phyloP scores from a whole-genome alignment of 306 rosid species.

The Begonia masoniana region DNA sequence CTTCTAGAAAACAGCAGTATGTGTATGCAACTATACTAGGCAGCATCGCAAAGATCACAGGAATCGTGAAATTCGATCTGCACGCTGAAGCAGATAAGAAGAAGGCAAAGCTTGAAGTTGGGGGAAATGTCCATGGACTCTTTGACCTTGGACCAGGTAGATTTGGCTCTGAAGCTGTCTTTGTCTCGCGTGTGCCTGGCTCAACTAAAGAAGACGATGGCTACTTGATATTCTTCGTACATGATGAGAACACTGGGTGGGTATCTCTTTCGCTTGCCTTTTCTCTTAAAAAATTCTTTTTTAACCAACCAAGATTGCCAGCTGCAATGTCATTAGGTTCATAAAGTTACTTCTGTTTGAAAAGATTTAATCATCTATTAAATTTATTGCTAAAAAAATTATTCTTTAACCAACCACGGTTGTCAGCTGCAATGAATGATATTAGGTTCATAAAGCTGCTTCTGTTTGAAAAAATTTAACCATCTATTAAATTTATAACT shows the following conservation, averaged over 20 bases:
- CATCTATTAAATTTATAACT: no score
- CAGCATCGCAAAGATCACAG: constrained; percentile 56
- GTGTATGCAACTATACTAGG: constrained; percentile 74
- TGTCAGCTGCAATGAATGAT: no score
- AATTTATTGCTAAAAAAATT: no score
- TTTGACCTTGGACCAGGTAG: constrained; percentile 69
- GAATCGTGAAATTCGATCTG: constrained; percentile 74
- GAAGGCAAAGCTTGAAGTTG: constrained; percentile 60
- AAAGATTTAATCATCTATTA: no score
- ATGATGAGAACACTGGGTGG: constrained; percentile 51
- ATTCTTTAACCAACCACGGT: no score
- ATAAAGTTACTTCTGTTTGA: no score
- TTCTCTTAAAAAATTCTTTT: no score
- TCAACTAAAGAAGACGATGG: constrained; percentile 90
- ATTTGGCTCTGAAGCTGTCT: constrained; percentile 83
- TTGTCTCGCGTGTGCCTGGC: constrained; percentile 63
- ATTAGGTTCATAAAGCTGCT: no score
- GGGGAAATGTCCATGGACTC: constrained; percentile 71
- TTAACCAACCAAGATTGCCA: no score
- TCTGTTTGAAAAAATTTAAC: no score
- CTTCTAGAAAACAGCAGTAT: constrained; percentile 49
- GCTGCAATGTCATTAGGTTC: no score
- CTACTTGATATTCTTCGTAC: constrained; percentile 71
- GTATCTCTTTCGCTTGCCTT: constrained; percentile 15
- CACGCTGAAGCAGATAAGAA: constrained; percentile 50